Conservation (phyloP, 2,329 filamentous ascomycete species). For the Moelleriella libera region DNA sequence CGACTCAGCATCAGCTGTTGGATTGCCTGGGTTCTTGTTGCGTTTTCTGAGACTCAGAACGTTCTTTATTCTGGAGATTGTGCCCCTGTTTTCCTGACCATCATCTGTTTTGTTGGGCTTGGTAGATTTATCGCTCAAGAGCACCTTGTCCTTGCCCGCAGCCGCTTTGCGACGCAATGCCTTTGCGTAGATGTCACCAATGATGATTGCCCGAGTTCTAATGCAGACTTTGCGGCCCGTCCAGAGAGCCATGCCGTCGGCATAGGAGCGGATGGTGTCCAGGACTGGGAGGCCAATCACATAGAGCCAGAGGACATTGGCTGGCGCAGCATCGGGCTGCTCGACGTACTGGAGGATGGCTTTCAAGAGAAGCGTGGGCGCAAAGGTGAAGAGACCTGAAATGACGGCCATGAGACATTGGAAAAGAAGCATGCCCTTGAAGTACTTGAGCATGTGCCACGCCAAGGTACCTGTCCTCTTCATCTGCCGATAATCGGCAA, state of each 20-base stretch:
- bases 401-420: constrained; percentile 73
- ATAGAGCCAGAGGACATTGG: constrained; percentile 89
- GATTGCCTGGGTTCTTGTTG: constrained; percentile 27
- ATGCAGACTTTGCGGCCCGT: constrained; percentile 91
- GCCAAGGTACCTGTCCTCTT: constrained; percentile 71
- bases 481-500: constrained; percentile 71
- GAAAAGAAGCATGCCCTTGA: constrained; percentile 58
- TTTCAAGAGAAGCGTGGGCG: constrained; percentile 79
- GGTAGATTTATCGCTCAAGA: constrained; percentile 38
- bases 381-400: constrained; percentile 74
- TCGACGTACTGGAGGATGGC: constrained; percentile 93
- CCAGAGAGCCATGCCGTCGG: constrained; percentile 79
- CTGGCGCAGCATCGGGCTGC: constrained; percentile 56
- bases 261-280: constrained; percentile 67
- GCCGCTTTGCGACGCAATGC: constrained; percentile 82
- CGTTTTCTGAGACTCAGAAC: constrained; percentile 49
- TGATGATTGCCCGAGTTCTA: constrained; percentile 81
- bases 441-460: constrained; percentile 72
- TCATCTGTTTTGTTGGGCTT: constrained; percentile 21
- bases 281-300: constrained; percentile 81
- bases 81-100: constrained; percentile 19
- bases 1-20: constrained; percentile 18
- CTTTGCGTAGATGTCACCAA: constrained; percentile 96
- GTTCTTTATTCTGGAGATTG: constrained; percentile 36
- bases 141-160: constrained; percentile 57